These are phyloP conservation scores for Blastocladiella emersonii DNA, from an alignment of 371 early-diverging fungal genomes.

Conservation along the genomic window DNA sequence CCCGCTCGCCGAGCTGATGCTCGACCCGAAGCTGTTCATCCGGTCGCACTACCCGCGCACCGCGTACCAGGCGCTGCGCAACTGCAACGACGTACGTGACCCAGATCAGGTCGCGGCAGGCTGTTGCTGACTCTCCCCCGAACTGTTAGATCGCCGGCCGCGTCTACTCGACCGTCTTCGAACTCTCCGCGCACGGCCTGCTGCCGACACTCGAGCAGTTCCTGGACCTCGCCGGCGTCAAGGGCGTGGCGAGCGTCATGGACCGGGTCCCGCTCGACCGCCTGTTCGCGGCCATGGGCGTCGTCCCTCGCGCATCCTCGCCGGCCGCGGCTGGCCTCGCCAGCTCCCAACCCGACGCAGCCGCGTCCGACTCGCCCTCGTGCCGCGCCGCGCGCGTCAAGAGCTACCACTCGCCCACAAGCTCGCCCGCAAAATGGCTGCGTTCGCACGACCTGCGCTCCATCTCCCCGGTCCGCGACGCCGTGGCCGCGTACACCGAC, in stretches of 20 bases:
- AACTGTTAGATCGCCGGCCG: neutral
- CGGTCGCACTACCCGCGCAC: neutral
- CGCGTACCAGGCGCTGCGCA: constrained; percentile 1
- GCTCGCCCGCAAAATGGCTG: too few species aligned
- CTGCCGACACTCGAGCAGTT: neutral
- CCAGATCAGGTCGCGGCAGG: too few species aligned
- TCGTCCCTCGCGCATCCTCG: neutral
- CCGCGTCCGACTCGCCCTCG: neutral
- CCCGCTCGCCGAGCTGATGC: neutral
- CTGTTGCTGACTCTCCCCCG: too few species aligned
- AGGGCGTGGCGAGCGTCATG: neutral
- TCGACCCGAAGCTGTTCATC: neutral
- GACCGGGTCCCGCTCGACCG: neutral
- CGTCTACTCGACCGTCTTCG: neutral
- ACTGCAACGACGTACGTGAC: neutral
- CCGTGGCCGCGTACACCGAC: too few species aligned
- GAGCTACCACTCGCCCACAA: neutral
- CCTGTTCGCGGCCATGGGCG: neutral
- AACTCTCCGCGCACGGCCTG: neutral
- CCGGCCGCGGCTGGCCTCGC: too few species aligned
- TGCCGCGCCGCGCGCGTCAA: neutral
- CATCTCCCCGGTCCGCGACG: too few species aligned
- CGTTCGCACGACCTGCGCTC: too few species aligned
- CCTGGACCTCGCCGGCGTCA: neutral
- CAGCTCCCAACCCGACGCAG: neutral